Conservation (phyloP, 768 basidiomycete species). For the Boletus pseudopeckii region DNA sequence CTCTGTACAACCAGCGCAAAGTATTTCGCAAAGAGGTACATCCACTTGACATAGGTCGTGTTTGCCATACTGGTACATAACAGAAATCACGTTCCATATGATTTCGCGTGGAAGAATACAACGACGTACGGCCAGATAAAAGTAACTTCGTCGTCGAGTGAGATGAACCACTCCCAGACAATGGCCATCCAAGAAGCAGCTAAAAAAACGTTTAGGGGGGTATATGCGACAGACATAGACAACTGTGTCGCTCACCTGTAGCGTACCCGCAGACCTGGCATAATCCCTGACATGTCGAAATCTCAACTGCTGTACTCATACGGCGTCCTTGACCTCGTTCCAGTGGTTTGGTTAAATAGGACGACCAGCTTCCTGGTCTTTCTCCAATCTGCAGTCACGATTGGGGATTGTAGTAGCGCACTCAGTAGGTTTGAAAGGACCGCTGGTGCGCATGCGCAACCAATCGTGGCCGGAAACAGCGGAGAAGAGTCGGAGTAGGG, state of each 20-base stretch:
- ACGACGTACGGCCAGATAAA: slow-evolving; percentile 25
- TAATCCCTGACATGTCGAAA: neutral
- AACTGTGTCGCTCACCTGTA: slow-evolving; percentile 1
- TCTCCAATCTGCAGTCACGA: neutral
- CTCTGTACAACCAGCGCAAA: slow-evolving; percentile 14
- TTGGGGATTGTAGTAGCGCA: neutral
- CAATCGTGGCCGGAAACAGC: neutral
- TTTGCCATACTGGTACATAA: slow-evolving; percentile 12
- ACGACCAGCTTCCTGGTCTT: neutral
- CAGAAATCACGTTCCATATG: neutral
- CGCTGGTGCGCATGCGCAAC: neutral
- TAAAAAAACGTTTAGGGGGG: neutral
- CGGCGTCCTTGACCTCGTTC: neutral
- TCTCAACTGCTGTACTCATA: neutral
- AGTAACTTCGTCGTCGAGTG: slow-evolving; percentile 16
- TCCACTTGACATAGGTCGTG: slow-evolving; percentile 21
- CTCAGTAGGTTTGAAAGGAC: neutral
- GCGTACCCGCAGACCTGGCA: slow-evolving; percentile 5
- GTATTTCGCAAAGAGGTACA: slow-evolving; percentile 27
- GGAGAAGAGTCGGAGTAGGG: neutral
- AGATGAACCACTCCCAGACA: slow-evolving; percentile 21
- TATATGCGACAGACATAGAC: neutral
- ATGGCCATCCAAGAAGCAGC: slow-evolving; percentile 8
- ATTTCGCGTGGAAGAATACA: neutral
- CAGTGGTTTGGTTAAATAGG: neutral